Evolutionary conservation across 495 filamentous ascomycete genomes (phyloP).

Genomic region (Glonium stellatum): DNA sequence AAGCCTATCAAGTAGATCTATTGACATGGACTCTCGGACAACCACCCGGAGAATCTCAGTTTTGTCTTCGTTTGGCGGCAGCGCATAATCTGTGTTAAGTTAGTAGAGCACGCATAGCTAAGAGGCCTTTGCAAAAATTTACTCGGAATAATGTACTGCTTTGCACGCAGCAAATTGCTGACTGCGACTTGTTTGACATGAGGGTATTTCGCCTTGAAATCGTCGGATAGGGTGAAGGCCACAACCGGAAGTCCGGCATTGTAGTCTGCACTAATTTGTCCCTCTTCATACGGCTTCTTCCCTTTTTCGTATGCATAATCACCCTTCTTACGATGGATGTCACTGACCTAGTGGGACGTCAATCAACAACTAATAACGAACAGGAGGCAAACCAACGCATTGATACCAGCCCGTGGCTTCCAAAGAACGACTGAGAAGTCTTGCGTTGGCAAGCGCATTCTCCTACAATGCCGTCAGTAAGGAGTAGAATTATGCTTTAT

Average conservation of each 20-base stretch:
- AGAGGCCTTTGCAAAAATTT: constrained; percentile 17
- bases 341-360: constrained; percentile 40
- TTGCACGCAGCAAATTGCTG: constrained; percentile 57
- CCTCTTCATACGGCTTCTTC: constrained; percentile 37
- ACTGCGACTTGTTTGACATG: constrained; percentile 60
- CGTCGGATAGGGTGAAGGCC: constrained; percentile 57
- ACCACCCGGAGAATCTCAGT: constrained; percentile 67
- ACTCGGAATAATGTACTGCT: constrained; percentile 71
- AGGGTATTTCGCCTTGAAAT: constrained; percentile 55
- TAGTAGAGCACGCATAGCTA: constrained; percentile 1
- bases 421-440: constrained; percentile 58
- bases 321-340: constrained; percentile 57
- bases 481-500: neutral
- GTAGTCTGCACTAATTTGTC: constrained; percentile 54
- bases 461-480: constrained; percentile 30
- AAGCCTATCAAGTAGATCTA: constrained; percentile 59
- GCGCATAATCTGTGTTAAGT: constrained; percentile 49
- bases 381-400: constrained; percentile 36
- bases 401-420: constrained; percentile 64
- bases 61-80: constrained; percentile 56
- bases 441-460: constrained; percentile 62
- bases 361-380: neutral
- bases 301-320: constrained; percentile 31
- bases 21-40: constrained; percentile 60
- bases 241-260: constrained; percentile 65